Evolutionary conservation across 257 asterid species (phyloP), one percentile per base, ranked within the genome.

Genomic region (Cinchona pubescens): DNA sequence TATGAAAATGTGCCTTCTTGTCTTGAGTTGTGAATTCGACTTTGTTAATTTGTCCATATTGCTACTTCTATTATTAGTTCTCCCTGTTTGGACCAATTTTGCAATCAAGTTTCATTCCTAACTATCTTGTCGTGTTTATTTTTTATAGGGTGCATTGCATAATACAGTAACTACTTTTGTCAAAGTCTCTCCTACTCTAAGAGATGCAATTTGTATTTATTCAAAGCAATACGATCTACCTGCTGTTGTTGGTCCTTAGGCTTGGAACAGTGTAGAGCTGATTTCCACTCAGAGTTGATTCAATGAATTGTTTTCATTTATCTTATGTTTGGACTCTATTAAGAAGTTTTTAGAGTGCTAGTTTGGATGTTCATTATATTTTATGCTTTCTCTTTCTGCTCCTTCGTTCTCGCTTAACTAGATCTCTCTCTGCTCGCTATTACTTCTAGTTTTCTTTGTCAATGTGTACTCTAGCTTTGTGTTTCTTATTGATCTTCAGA

Each of bases 151-250:
- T 75, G 96, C 99, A 34, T 75, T 95, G 46, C 97, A 97, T 69
- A 81, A 85, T 87, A 88, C 97, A 72, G 90, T 92, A 70, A 80
- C 98, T 83, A 76, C n/a, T n/a, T n/a, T n/a, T n/a, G n/a, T n/a
- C 81, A n/a, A n/a, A n/a, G n/a, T n/a, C n/a, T n/a, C n/a, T n/a
- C n/a, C n/a, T n/a, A n/a, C n/a, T n/a, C n/a, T 91, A 84, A 95
- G 88, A 87, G 98, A 92, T 80, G 83, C 91, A 67, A 87, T 91
- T 78, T 95, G 99, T 98, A 90, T 93, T 84, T 86, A 85, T 84
- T 87, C 91, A 76, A 97, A 92, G 88, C 97, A 90, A 85, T 95
- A 92, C 79, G 99, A 95, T 85, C 87, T 95, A 53, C 98, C 99
- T 55, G 98, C 92, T 42, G 97, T 94, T 81, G 92, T 94, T 81